phyloP scores from a whole-genome alignment of 345 rosid genomes.

The Camelina laxa region DNA sequence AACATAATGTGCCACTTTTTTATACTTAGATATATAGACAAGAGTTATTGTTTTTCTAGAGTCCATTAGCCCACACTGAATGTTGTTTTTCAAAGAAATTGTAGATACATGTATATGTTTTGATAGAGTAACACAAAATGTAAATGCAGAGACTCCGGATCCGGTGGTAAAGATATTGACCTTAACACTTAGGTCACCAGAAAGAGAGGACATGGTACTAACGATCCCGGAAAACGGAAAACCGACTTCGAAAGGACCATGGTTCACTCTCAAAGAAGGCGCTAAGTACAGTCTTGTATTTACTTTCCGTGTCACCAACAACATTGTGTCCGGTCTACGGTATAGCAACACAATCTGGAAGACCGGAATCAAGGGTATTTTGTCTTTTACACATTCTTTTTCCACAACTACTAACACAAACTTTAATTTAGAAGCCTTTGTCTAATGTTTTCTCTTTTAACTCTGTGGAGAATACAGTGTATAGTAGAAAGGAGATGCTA shows the following conservation, averaged over 20 bases:
- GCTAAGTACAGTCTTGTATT: conserved; percentile 70
- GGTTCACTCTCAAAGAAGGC: conserved; percentile 95
- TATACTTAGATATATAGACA: neutral
- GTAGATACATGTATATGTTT: neutral
- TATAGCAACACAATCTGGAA: conserved; percentile 86
- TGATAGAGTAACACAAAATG: conserved; percentile 31
- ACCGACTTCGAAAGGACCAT: conserved; percentile 59
- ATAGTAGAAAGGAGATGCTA: conserved; percentile 80
- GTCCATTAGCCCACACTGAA: neutral
- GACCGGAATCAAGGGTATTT: conserved; percentile 68
- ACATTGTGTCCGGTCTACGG: conserved; percentile 86
- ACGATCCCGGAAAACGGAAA: conserved; percentile 66
- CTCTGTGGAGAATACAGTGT: conserved; percentile 54
- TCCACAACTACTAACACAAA: neutral
- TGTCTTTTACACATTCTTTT: neutral
- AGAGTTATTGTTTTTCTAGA: neutral
- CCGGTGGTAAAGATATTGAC: conserved; percentile 81
- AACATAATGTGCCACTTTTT: neutral
- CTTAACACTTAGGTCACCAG: conserved; percentile 71
- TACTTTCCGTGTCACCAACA: conserved; percentile 75
- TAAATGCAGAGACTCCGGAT: conserved; percentile 67
- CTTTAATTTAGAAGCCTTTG: neutral
- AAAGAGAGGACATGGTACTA: conserved; percentile 74
- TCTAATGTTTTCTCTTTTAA: neutral
- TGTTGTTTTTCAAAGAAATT: neutral